A percentile compares a stretch with the other conserved stretches of the same genome.
Conservation (phyloP, 1,284 basidiomycete genomes). For the Ustilago xerochloae region DNA sequence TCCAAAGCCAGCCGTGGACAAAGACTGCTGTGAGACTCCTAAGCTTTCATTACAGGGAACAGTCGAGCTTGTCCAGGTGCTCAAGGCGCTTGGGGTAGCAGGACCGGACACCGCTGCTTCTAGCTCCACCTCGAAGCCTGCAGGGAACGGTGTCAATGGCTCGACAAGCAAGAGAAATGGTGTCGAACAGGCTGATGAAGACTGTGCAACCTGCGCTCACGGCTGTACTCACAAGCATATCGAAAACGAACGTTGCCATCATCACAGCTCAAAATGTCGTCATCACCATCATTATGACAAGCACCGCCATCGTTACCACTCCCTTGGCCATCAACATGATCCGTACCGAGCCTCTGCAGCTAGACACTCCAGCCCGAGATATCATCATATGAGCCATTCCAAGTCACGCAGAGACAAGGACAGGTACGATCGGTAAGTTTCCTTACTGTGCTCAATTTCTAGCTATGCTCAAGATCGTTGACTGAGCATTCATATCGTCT, state of each 20-base stretch:
- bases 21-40: neutral
- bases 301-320: slow-evolving; percentile 7
- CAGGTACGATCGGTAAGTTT: slow-evolving; percentile 7
- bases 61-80: slow-evolving; percentile 14
- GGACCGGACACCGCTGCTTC: neutral
- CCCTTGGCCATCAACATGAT: slow-evolving; percentile 7
- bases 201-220: neutral
- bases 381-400: neutral
- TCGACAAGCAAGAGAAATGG: neutral
- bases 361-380: neutral
- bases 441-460: too few species aligned
- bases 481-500: too few species aligned
- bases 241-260: neutral
- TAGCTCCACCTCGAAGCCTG: neutral
- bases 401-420: neutral
- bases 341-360: neutral
- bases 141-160: too few species aligned
- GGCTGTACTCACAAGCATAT: too few species aligned
- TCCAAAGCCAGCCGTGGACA: neutral
- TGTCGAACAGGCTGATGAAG: neutral
- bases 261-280: slow-evolving; percentile 1
- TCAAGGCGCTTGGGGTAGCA: slow-evolving; percentile 20
- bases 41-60: slow-evolving; percentile 23
- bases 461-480: too few species aligned
- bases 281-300: neutral